A percentile compares a stretch with the other conserved stretches of the same genome.
phyloP scores from a whole-genome alignment of 2,329 filamentous ascomycete species.

The Fusarium mangiferae region DNA sequence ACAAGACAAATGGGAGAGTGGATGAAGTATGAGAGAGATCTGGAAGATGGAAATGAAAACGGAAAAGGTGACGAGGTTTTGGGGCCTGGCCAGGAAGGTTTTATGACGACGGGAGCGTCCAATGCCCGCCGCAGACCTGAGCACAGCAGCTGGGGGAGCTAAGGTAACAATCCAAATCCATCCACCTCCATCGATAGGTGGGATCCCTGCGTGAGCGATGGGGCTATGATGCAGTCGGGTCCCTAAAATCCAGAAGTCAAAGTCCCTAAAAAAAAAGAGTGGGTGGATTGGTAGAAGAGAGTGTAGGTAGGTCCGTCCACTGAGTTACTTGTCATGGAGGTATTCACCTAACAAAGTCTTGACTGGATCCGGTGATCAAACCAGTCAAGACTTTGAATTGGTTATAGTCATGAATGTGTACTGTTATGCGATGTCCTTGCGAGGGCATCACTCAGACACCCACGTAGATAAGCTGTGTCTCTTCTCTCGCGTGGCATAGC shows the following conservation, averaged over 20 bases:
- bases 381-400: background rate
- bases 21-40: slow-evolving; percentile 23
- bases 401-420: background rate
- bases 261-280: slow-evolving; percentile 27
- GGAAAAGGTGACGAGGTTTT: slow-evolving; percentile 39
- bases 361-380: background rate
- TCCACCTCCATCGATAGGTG: slow-evolving; percentile 10
- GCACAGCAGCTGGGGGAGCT: slow-evolving; percentile 36
- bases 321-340: slow-evolving; percentile 11
- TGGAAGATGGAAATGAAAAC: slow-evolving; percentile 25
- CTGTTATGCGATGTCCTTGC: background rate
- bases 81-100: slow-evolving; percentile 39
- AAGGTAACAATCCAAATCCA: slow-evolving; percentile 24
- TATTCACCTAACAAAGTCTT: background rate
- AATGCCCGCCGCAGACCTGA: slow-evolving; percentile 21
- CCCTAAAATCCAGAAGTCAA: slow-evolving; percentile 8
- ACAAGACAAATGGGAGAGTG: slow-evolving; percentile 15
- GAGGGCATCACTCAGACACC: background rate
- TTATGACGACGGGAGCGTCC: slow-evolving; percentile 44
- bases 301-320: slow-evolving; percentile 18
- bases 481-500: background rate
- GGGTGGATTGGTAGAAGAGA: slow-evolving; percentile 21
- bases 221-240: slow-evolving; percentile 44
- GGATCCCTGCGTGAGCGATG: slow-evolving; percentile 39
- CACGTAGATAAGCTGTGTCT: background rate